phyloP scores from a whole-genome alignment of 108 stramenopile species.

The Chaetoceros muelleri region DNA sequence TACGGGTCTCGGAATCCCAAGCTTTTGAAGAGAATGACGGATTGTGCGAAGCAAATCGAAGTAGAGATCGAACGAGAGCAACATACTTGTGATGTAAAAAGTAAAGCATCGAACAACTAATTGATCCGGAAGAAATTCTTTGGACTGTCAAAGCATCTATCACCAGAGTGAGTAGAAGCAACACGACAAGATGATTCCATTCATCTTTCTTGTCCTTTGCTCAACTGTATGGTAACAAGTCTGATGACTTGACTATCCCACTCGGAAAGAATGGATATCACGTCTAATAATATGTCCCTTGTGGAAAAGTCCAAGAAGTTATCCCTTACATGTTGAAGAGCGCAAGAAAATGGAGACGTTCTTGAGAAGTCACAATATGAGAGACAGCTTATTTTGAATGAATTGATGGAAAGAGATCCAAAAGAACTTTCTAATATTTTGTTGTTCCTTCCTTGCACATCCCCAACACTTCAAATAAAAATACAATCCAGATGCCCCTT shows the following conservation, averaged over 20 bases:
- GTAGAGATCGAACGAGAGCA: constrained; percentile 74
- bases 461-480: too few relatives aligned
- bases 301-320: constrained; percentile 89
- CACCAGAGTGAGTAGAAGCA: constrained; percentile 28
- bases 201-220: constrained; percentile 90
- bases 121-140: constrained; percentile 55
- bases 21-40: constrained; percentile 77
- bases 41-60: constrained; percentile 55
- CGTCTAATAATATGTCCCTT: constrained; percentile 92
- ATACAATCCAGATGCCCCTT: too few relatives aligned
- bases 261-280: constrained; percentile 81
- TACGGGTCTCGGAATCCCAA: constrained; percentile 89
- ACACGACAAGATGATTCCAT: constrained; percentile 11
- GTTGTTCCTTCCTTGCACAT: too few relatives aligned
- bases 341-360: constrained; percentile 89
- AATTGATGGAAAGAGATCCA: constrained; percentile 23
- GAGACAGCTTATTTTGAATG: constrained; percentile 34
- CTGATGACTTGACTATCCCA: constrained; percentile 87
- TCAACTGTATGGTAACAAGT: constrained; percentile 96
- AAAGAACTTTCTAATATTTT: too few relatives aligned
- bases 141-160: too few relatives aligned
- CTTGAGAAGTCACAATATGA: constrained; percentile 48
- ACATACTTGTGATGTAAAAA: constrained; percentile 53
- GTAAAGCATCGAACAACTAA: constrained; percentile 59
- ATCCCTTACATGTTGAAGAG: constrained; percentile 92